phyloP scores from a whole-genome alignment of 495 filamentous ascomycete genomes.

The Margaritispora aquatica region DNA sequence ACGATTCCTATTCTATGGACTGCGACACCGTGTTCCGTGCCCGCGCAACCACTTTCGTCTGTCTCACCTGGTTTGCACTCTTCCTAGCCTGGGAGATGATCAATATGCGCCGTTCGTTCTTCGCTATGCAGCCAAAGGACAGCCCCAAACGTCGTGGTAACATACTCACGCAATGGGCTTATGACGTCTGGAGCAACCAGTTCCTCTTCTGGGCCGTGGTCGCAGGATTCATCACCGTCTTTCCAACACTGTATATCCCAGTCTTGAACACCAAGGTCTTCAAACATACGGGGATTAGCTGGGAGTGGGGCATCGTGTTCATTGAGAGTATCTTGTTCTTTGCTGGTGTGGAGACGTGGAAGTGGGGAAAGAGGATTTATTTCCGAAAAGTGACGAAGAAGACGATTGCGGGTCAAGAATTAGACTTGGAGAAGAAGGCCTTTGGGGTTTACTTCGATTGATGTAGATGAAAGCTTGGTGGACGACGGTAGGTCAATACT shows the following conservation, averaged over 20 bases:
- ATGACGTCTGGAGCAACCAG: slow-evolving; percentile 62
- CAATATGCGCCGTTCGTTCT: slow-evolving; percentile 60
- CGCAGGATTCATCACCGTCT: slow-evolving; percentile 62
- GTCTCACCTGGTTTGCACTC: slow-evolving; percentile 67
- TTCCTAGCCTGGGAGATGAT: slow-evolving; percentile 74
- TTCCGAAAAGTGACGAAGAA: slow-evolving; percentile 15
- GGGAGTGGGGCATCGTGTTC: slow-evolving; percentile 67
- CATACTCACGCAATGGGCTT: slow-evolving; percentile 49
- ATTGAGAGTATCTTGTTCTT: slow-evolving; percentile 56
- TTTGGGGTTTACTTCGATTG: background rate
- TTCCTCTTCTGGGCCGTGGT: slow-evolving; percentile 45
- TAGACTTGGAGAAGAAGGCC: background rate
- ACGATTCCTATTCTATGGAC: slow-evolving; percentile 44
- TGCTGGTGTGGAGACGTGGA: slow-evolving; percentile 58
- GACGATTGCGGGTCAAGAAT: too few species aligned
- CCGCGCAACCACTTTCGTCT: slow-evolving; percentile 63
- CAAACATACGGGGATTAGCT: slow-evolving; percentile 62
- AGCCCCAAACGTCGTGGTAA: slow-evolving; percentile 31
- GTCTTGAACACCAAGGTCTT: slow-evolving; percentile 64
- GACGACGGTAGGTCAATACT: too few species aligned
- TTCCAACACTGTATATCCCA: slow-evolving; percentile 67
- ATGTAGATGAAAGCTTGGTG: too few species aligned
- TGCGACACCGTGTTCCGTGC: slow-evolving; percentile 67
- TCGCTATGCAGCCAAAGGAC: slow-evolving; percentile 51
- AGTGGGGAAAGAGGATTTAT: slow-evolving; percentile 54